Percentiles rank a stretch among this genome's conserved stretches.
phyloP scores from a whole-genome alignment of 2,329 filamentous ascomycete genomes.

The Capronia coronata region DNA sequence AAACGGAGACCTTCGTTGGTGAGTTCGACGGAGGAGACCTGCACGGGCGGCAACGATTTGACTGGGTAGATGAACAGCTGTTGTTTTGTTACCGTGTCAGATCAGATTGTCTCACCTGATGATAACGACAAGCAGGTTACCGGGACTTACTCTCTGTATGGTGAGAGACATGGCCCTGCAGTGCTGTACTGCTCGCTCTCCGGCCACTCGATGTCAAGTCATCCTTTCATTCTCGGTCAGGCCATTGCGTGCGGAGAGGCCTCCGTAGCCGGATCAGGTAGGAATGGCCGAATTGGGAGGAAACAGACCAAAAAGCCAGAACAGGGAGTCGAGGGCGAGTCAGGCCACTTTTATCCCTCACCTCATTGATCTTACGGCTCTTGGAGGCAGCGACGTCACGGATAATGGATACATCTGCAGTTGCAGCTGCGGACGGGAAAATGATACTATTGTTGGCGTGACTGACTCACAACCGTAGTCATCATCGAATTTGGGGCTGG shows the following conservation, averaged over 20 bases:
- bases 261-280: conserved; percentile 9
- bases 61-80: conserved; percentile 27
- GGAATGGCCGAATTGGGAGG: conserved; percentile 4
- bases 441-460: too few relatives aligned
- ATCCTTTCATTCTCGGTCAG: neutral
- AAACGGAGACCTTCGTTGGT: conserved; percentile 27
- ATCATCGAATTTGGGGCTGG: too few relatives aligned
- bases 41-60: conserved; percentile 26
- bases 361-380: too few relatives aligned
- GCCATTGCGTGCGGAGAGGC: neutral
- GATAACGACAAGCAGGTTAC: too few relatives aligned
- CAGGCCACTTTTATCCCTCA: conserved; percentile 8
- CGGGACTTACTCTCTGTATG: conserved; percentile 18
- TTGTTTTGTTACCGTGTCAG: conserved; percentile 2
- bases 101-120: neutral
- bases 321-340: conserved; percentile 15
- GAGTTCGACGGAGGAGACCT: conserved; percentile 25
- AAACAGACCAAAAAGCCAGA: conserved; percentile 11
- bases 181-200: conserved; percentile 5
- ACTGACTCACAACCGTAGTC: too few relatives aligned
- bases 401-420: too few relatives aligned
- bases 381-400: too few relatives aligned
- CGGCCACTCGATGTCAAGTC: neutral
- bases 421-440: too few relatives aligned
- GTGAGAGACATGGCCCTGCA: conserved; percentile 14